Evolutionary conservation across 768 basidiomycete species (phyloP), one percentile per base, ranked within the genome.

Genomic region (Paxillus rubicundulus): DNA sequence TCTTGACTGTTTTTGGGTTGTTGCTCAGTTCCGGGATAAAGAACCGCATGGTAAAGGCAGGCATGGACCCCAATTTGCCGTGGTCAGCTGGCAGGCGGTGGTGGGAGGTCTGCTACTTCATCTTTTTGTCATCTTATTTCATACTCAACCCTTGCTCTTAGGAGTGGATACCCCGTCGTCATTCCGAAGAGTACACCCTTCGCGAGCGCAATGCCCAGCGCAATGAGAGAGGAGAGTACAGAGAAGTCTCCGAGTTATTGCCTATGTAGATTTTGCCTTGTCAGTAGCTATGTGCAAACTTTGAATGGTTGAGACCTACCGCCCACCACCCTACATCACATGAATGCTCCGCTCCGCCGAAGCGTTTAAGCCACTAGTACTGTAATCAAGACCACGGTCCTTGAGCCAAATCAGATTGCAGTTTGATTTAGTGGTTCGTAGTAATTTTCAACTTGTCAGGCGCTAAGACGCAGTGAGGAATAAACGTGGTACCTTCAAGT

Each of bases 1-100:
- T 96, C 27, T 72, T 97, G 57, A 89, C 85, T 28, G 86, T 97
- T 24, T 86, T 95, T 60, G 92, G 91, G 18, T 79, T 96, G 51
- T 73, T 96, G 39, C 75, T 96, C 21, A 86, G 82, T 46, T 91
- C 92, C 32, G 91, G 91, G 13, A 82, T 96, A 63, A 90, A 88
- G 74, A 84, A 77, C 60, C 81, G 88, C 55, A 88, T 93, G 82
- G 64, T 85, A 53, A 89, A 86, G 66, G 89, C 87, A 43, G 89
- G 88, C 21, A 70, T 90, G 42, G 78, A 82, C 58, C 74, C 82
- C 36, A 81, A 78, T 58, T 66, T 84, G 52, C 75, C 84, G 17
- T 89, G 87, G 86, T 72, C 76, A 50, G 70, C 74, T 56, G 78
- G 86, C 42, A 74, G 82, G 58, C 75, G 82, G 59, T 92, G 90